Evolutionary conservation across 1,139 yeast species (phyloP), one percentile per base, ranked within the genome.

Genomic region (Lodderomyces elongisporus): DNA sequence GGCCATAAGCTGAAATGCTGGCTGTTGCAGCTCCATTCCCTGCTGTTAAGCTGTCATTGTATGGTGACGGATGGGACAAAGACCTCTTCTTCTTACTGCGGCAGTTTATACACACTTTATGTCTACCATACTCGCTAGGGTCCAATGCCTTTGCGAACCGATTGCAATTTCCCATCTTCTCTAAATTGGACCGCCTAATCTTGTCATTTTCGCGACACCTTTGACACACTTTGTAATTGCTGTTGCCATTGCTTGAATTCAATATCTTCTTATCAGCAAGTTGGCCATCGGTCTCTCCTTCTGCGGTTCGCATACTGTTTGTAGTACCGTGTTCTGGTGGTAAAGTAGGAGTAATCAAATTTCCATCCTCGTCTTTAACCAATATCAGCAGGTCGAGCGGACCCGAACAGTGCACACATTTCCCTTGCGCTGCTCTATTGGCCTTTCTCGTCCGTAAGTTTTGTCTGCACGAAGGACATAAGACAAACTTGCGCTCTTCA

Each of bases 361-460:
- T 32, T 3, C 39, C 41, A 16, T 36, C 30, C 25, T 35, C 38
- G 25, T 37, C 36, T 15, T 49, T 51, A 9, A 56, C 51, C 26
- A 63, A 56, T 22, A 66, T 65, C 27, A 66, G 58, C 7, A 65
- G 55, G 39, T 74, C 77, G 31, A 77, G 62, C 3, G 80, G 78
- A 1, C 83, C 83, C 2, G 78, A 64, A 44, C 85, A 79, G 48
- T 79, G 85, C 6, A 78, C 81, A 56, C 85, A 79, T 45, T 70
- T 70, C 1, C 85, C 85, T 44, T 69, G 72, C 9, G 77, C 76
- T 5, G 77, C 80, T 26, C 85, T 57, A 39, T 63, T 66, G 0
- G 77, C 76, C 46, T 79, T 79, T 32, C 78, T 57, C 4, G 69
- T 60, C 38, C 84, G 60, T 28, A 78, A 58, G 33, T 70, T 68